A percentile compares a stretch with the other conserved stretches of the same genome.
Conservation (phyloP, 1,284 basidiomycete species). For the Exsudoporus floridanus region DNA sequence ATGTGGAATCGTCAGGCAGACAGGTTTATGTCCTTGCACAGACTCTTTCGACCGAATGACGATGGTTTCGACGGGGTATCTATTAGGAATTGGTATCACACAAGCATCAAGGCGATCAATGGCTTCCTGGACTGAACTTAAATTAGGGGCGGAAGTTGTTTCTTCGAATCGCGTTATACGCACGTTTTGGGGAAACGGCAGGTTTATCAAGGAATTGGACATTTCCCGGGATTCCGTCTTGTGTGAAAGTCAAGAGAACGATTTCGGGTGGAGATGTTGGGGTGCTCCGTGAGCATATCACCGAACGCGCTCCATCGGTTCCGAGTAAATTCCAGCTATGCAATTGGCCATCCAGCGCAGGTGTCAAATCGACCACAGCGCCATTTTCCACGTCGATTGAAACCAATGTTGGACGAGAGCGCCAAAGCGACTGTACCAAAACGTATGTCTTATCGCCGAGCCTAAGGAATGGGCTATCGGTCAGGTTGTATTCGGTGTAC, state of each 20-base stretch:
- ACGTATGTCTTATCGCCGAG: conserved; percentile 34
- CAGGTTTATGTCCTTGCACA: conserved; percentile 27
- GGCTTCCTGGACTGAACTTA: conserved; percentile 40
- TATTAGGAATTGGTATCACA: conserved; percentile 48
- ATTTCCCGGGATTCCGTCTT: background rate
- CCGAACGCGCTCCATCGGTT: conserved; percentile 46
- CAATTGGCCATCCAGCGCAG: conserved; percentile 20
- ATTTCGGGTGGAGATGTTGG: conserved; percentile 51
- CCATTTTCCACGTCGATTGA: conserved; percentile 39
- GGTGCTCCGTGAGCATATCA: conserved; percentile 55
- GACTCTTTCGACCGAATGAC: conserved; percentile 39
- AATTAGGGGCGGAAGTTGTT: background rate
- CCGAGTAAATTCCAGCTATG: conserved; percentile 55
- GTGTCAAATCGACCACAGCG: conserved; percentile 42
- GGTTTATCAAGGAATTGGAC: conserved; percentile 21
- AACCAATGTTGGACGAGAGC: conserved; percentile 50
- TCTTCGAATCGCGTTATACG: conserved; percentile 11
- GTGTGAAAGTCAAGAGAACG: conserved; percentile 35
- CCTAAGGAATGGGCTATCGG: conserved; percentile 44
- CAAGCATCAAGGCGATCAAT: conserved; percentile 41
- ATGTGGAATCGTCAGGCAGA: conserved; percentile 57
- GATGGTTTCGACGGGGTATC: conserved; percentile 53
- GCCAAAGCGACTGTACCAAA: conserved; percentile 41
- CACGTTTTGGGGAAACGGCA: conserved; percentile 40
- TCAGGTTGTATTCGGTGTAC: conserved; percentile 49